These are phyloP conservation scores for Pseudocercospora fuligena DNA, from an alignment of 2,329 filamentous ascomycete species.

Conservation along the genomic window DNA sequence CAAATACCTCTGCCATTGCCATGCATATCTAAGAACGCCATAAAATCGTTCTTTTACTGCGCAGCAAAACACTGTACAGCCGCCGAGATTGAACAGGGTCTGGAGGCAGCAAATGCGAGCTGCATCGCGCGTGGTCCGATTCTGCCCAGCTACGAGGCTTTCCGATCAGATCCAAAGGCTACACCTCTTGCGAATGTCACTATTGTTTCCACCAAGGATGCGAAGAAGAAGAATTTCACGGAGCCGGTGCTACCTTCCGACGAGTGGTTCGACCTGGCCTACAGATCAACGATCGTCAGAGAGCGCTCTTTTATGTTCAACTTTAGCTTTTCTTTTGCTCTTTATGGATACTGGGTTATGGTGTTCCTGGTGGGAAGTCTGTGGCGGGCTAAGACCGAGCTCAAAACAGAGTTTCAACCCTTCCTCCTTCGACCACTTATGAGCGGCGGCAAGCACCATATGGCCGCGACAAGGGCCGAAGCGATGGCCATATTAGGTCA, in stretches of 20 bases:
- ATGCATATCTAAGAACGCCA: background rate
- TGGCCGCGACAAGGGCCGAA: conserved; percentile 49
- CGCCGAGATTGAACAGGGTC: background rate
- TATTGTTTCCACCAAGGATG: background rate
- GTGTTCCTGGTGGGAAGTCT: conserved; percentile 44
- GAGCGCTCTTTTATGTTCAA: conserved; percentile 2
- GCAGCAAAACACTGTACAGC: conserved; percentile 22
- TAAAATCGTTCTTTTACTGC: conserved; percentile 23
- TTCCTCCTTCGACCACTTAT: conserved; percentile 15
- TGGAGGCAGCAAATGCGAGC: background rate
- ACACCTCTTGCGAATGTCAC: background rate
- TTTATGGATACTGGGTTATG: conserved; percentile 47
- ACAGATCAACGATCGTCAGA: background rate
- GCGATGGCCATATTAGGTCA: conserved; percentile 51
- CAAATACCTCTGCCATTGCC: background rate
- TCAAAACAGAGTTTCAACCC: background rate
- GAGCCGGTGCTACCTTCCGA: background rate
- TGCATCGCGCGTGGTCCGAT: background rate
- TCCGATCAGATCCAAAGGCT: background rate
- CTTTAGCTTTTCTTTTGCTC: background rate
- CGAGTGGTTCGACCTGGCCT: background rate
- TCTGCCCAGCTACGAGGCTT: conserved; percentile 1
- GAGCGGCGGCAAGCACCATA: conserved; percentile 21
- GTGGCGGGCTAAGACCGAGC: conserved; percentile 32
- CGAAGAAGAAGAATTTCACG: background rate